Evolutionary conservation across 352 stramenopile species (phyloP), one percentile per base, ranked within the genome.

Genomic region (Phytophthora foliorum): DNA sequence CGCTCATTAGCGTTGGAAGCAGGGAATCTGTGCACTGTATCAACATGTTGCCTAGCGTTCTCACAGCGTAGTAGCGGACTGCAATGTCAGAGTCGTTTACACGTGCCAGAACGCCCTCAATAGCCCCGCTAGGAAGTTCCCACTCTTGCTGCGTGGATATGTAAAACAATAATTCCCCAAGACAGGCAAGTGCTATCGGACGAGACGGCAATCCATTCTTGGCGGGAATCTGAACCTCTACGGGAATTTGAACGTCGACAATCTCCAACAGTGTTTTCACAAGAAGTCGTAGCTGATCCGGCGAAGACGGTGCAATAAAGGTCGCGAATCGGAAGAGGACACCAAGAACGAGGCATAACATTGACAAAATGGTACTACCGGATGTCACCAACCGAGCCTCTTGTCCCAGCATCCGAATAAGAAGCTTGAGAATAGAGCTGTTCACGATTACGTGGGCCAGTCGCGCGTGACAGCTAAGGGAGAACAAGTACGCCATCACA

Each of bases 401-500:
- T 22, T 82, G 63, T 34, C 59, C 36, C 14, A 93, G 45, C 50
- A 92, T 71, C 49, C 80, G 86, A 38, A 84, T 80, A 24, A 94
- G 53, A 32, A 95, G 66, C 5, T 73, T 75, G 16, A 95, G 57
- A 27, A 96, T 81, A 0, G 87, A 93, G 69, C 84, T 93, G 62
- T 96, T 96, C 14, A 92, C 81, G 54, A 96, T 90, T 44, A 94
- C 81, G 49, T 93, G 92, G 0, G 89, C 85, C 17, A 95, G 63
- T 57, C 86, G 83, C 2, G 74, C 71, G 22, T 89, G 68, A 2
- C 70, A 74, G 24, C 73, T 92, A 11, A 90, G 72, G 21, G 70
- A 75, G 19, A 87, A 88, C 9, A 96, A 67, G 22, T 94, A 90
- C 21, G 65, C 63, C 32, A 94, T 73, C 1, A 87, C 72, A 44